phyloP scores from a whole-genome alignment of 2,329 filamentous ascomycete genomes.

The Diaporthe helianthi region DNA sequence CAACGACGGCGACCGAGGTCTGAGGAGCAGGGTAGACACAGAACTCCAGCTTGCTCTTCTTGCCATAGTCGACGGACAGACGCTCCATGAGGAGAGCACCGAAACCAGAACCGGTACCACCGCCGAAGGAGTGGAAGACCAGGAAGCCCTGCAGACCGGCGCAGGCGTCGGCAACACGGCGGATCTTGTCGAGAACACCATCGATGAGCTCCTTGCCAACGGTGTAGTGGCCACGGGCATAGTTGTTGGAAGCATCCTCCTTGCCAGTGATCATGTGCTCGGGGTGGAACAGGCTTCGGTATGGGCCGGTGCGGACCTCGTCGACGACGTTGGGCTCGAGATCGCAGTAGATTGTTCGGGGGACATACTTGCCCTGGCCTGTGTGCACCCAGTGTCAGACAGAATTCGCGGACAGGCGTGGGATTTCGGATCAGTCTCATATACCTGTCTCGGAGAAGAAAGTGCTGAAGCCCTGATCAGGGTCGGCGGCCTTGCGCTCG shows the following conservation, averaged over 20 bases:
- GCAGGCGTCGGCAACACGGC: slow-evolving; percentile 97
- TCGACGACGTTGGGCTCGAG: slow-evolving; percentile 99
- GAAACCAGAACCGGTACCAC: slow-evolving; percentile 98
- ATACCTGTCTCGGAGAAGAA: slow-evolving; percentile 99
- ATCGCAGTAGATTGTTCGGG: slow-evolving; percentile 99
- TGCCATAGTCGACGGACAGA: slow-evolving; percentile 98
- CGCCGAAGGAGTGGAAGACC: slow-evolving; percentile 99
- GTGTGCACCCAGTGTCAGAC: slow-evolving; percentile 26
- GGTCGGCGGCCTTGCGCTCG: slow-evolving; percentile 91
- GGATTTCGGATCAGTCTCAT: slow-evolving; percentile 32
- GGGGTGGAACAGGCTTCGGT: slow-evolving; percentile 97
- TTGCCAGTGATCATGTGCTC: slow-evolving; percentile 99
- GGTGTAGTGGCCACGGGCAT: slow-evolving; percentile 99
- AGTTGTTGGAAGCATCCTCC: slow-evolving; percentile 99
- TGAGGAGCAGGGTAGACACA: slow-evolving; percentile 98
- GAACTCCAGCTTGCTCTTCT: slow-evolving; percentile 99
- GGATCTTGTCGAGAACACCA: slow-evolving; percentile 96
- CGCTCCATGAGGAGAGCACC: slow-evolving; percentile 99
- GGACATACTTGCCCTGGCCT: slow-evolving; percentile 99
- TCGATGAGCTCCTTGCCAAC: slow-evolving; percentile 99
- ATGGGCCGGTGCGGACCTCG: slow-evolving; percentile 96
- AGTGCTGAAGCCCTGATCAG: slow-evolving; percentile 98
- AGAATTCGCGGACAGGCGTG: neutral
- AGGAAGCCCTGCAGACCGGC: slow-evolving; percentile 98
- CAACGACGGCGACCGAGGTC: slow-evolving; percentile 95